Conservation (phyloP, 1,284 basidiomycete species). For the Marasmius fiardii region DNA sequence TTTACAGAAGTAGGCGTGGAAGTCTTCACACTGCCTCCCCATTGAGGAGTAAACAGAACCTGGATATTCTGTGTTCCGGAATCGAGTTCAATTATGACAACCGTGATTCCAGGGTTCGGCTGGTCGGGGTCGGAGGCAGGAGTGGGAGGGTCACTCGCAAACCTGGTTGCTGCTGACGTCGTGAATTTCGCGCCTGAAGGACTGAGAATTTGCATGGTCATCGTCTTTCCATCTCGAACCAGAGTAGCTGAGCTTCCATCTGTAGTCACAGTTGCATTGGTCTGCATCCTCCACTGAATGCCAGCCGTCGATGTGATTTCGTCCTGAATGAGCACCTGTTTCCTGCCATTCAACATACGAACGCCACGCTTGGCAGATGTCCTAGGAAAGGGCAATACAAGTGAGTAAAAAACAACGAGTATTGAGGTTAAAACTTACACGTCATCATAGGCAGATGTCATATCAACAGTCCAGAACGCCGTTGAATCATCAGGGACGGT, state of each 20-base stretch:
- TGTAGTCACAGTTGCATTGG: conserved; percentile 70
- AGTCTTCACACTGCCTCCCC: conserved; percentile 29
- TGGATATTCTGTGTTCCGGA: conserved; percentile 60
- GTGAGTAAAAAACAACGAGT: conserved; percentile 11
- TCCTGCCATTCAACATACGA: conserved; percentile 82
- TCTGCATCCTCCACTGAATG: conserved; percentile 94
- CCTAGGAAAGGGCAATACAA: conserved; percentile 21
- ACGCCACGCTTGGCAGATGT: conserved; percentile 83
- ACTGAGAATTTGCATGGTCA: conserved; percentile 49
- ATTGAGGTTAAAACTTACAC: conserved; percentile 48
- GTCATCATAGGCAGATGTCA: conserved; percentile 78
- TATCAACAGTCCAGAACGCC: conserved; percentile 81
- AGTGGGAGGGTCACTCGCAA: conserved; percentile 51
- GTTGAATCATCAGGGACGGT: conserved; percentile 65
- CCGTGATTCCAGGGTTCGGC: conserved; percentile 66
- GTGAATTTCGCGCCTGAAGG: conserved; percentile 47
- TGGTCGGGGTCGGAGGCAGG: conserved; percentile 62
- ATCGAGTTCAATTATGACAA: conserved; percentile 62
- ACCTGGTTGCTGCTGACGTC: conserved; percentile 38
- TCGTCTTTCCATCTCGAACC: conserved; percentile 36
- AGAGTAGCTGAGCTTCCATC: conserved; percentile 22
- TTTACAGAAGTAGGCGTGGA: conserved; percentile 14
- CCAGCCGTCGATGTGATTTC: conserved; percentile 63
- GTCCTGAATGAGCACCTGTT: conserved; percentile 91
- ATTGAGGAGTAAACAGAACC: conserved; percentile 76